phyloP scores from a whole-genome alignment of 768 basidiomycete species.

The Sistotremastrum suecicum region DNA sequence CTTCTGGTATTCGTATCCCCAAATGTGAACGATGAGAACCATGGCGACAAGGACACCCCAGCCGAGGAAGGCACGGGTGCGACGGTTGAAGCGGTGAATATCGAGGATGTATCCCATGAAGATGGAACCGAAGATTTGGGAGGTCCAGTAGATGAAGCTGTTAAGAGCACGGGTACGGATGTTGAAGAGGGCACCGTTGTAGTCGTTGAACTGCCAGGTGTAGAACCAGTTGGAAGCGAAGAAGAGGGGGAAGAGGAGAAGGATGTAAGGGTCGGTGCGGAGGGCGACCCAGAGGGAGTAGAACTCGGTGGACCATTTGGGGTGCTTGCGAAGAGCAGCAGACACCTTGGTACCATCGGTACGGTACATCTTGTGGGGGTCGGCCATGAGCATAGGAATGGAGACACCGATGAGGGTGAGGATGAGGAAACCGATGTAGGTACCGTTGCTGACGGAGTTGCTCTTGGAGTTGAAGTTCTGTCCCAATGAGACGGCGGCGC shows the following conservation, averaged over 20 bases:
- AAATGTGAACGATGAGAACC: slow-evolving; percentile 57
- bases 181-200: slow-evolving; percentile 67
- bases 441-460: slow-evolving; percentile 46
- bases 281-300: slow-evolving; percentile 55
- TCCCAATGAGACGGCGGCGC: slow-evolving; percentile 60
- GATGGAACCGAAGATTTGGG: slow-evolving; percentile 65
- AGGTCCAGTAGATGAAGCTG: slow-evolving; percentile 65
- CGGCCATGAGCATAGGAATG: slow-evolving; percentile 57
- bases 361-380: slow-evolving; percentile 59
- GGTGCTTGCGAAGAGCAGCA: slow-evolving; percentile 33
- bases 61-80: slow-evolving; percentile 55
- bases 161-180: slow-evolving; percentile 69
- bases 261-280: slow-evolving; percentile 53
- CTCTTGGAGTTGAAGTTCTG: slow-evolving; percentile 54
- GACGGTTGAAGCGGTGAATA: slow-evolving; percentile 36
- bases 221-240: slow-evolving; percentile 79
- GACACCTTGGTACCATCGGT: slow-evolving; percentile 60
- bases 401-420: slow-evolving; percentile 55
- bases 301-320: slow-evolving; percentile 69
- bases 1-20: slow-evolving; percentile 70
- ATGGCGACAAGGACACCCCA: slow-evolving; percentile 49
- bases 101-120: slow-evolving; percentile 61
- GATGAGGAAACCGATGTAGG: slow-evolving; percentile 70
- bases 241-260: slow-evolving; percentile 77
- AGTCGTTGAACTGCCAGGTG: slow-evolving; percentile 77